Base-by-base conservation (phyloP, 2,329 filamentous ascomycete species). In the Ophiosphaerella korrae region DNA sequence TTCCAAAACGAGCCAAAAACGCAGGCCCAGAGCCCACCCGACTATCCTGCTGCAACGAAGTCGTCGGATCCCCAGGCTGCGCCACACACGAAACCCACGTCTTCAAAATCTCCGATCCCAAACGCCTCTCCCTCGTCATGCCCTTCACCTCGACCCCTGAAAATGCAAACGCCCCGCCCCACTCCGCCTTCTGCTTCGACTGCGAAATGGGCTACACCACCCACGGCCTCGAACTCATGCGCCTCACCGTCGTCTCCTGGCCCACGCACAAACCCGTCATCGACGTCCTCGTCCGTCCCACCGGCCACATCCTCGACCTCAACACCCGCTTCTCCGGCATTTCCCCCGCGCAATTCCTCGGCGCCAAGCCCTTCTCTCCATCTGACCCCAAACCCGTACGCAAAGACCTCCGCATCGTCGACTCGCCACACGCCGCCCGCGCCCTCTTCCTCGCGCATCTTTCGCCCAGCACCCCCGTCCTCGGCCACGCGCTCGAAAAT, bases 201-300 rank as follows among this genome's bases (percentile, higher is more conserved):
- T 97, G 94, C 66, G 94, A 99, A 70, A 99, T 99, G 94, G 90
- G 90, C 4, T 97, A 96, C 68, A 99, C 95, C 0, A 89, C 90
- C 1, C 75, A 88, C 42, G 94, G 95, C 0, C 78, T 97, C 58
- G 94, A 99, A 72, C 82, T 99, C 14, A 87, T 97, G 49, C 90
- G 94, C 7, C 75, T 99, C 3, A 97, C 94, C 0, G 92, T 90
- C 5, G 88, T 93, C 3, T 85, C 88, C 8, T 99, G 94, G 92
- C 93, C 93, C 0, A 78, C 81, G 7, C 89, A 90, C 16, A 82
- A 86, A 45, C 81, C 83, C 45, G 74, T 99, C 0, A 77, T 97
- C 5, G 94, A 99, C 67, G 82, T 96, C 0, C 82, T 97, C 0
- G 92, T 97, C 7, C 83, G 87, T 39, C 93, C 93, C 0, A 76